Evolutionary conservation across 805 yeast species (phyloP), one percentile per base, ranked within the genome.

Genomic region (Metschnikowia reukaufii): DNA sequence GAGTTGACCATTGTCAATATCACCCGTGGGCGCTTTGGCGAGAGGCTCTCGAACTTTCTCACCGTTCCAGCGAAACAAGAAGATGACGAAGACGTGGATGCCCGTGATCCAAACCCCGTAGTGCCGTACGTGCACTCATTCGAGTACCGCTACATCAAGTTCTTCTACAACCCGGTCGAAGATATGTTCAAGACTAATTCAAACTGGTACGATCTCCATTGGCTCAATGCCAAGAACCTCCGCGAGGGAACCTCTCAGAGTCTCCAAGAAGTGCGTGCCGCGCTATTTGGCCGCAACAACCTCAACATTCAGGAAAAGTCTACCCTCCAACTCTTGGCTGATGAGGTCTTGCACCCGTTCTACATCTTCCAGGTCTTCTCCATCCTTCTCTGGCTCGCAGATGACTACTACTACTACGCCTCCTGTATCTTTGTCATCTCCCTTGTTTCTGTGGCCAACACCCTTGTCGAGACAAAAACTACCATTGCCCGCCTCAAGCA

Each of bases 281-380:
- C 76, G 42, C 89, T 90, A 0, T 94, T 94, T 68, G 96, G 92
- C 10, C 69, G 70, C 23, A 94, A 94, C 64, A 69, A 81, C 23
- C 79, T 94, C 39, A 84, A 85, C 47, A 80, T 94, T 55, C 81
- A 81, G 44, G 92, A 86, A 48, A 92, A 90, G 51, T 63, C 91
- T 0, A 70, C 81, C 1, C 29, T 70, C 0, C 81, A 82, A 60
- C 74, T 94, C 37, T 72, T 94, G 30, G 72, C 86, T 20, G 96
- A 89, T 59, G 99, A 94, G 64, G 88, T 90, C 0, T 68, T 94
- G 35, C 98, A 94, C 64, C 99, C 99, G 0, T 94, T 94, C 63
- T 94, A 94, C 64, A 78, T 95, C 36, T 94, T 94, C 64, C 99
- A 94, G 70, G 83, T 92, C 1, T 92, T 92, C 62, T 90, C 97